Evolutionary conservation across 108 stramenopile species (phyloP).

Genomic region (Pseudonitzschia delicatissima): DNA sequence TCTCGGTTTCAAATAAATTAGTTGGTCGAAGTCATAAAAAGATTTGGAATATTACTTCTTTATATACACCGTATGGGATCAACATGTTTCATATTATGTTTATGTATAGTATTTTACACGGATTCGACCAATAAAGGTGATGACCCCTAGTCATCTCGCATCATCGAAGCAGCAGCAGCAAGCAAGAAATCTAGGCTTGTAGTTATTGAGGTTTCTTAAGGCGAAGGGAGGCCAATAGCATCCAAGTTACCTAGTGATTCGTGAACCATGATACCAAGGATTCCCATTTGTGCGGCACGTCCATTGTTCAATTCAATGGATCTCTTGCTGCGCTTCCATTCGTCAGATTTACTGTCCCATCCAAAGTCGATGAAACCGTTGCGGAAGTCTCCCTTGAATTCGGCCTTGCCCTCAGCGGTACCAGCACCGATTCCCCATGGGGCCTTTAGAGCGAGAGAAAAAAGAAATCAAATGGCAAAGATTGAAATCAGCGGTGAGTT

Average conservation of each 20-base stretch:
- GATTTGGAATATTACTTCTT: not conserved
- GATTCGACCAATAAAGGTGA: not conserved
- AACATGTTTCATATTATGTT: conserved; percentile 1
- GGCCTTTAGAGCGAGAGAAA: no score
- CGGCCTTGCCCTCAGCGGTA: not conserved
- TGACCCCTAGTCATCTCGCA: not conserved
- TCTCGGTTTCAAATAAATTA: not conserved
- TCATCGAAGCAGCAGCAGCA: not conserved
- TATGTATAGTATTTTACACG: conserved; percentile 4
- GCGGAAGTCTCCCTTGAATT: conserved; percentile 54
- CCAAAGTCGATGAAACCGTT: conserved; percentile 60
- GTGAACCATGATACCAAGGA: conserved; percentile 69
- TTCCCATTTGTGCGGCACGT: conserved; percentile 66
- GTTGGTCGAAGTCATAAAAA: not conserved
- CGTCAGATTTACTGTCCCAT: conserved; percentile 52
- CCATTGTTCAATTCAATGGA: conserved; percentile 86
- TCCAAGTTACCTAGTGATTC: conserved; percentile 46
- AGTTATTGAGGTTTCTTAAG: no score
- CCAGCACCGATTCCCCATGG: conserved; percentile 21
- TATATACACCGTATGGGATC: not conserved
- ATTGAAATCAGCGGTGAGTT: no score
- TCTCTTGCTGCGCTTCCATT: conserved; percentile 62
- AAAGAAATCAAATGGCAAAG: no score
- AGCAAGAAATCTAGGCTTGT: no score
- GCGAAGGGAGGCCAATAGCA: conserved; percentile 30